Conservation (phyloP, 768 basidiomycete genomes). For the Podaxis rugospora region DNA sequence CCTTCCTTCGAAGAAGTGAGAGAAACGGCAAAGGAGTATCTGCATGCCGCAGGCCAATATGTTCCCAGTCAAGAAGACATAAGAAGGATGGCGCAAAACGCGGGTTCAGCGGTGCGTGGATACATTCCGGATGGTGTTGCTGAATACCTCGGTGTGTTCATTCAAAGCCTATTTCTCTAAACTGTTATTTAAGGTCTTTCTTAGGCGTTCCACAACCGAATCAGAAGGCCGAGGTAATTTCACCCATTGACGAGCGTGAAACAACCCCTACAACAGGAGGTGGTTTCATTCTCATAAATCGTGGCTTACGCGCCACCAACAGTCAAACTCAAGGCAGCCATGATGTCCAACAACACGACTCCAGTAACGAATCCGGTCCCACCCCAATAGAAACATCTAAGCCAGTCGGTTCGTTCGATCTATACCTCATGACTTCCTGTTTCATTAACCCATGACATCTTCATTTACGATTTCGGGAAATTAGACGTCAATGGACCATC, state of each 20-base stretch:
- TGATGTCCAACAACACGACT: neutral
- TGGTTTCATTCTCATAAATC: slow-evolving; percentile 7
- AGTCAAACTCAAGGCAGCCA: neutral
- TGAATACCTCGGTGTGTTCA: neutral
- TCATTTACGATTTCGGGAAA: neutral
- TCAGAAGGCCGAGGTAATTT: neutral
- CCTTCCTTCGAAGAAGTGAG: slow-evolving; percentile 9
- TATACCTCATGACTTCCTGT: neutral
- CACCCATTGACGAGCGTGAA: slow-evolving; percentile 8
- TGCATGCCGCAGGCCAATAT: slow-evolving; percentile 5
- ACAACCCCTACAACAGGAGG: slow-evolving; percentile 4
- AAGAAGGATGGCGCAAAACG: neutral
- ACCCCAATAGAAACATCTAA: neutral
- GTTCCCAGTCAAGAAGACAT: slow-evolving; percentile 9
- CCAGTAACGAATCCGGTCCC: neutral
- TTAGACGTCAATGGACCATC: neutral
- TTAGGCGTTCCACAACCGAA: neutral
- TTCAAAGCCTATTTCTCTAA: neutral
- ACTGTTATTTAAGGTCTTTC: neutral
- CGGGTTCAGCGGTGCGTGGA: slow-evolving; percentile 1
- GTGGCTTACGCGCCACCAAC: neutral
- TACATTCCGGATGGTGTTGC: slow-evolving; percentile 6
- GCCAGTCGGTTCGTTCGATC: neutral
- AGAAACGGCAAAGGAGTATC: slow-evolving; percentile 4
- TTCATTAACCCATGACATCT: neutral